Base-by-base conservation (phyloP, 768 basidiomycete species). In the Boletus pseudo-olivaceus region DNA sequence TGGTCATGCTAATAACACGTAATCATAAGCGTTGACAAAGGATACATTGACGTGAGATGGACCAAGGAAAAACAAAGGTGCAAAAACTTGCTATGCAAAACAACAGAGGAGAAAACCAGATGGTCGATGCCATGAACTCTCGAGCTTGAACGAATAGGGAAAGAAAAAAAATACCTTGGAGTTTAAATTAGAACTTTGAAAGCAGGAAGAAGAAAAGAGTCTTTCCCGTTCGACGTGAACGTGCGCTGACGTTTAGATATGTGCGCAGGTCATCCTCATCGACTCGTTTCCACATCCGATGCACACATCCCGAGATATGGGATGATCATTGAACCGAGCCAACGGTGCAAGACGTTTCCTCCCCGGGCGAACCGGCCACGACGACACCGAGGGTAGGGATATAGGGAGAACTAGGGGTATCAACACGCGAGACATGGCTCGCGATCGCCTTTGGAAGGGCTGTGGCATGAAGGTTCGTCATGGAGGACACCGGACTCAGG, bases 31-130 rank as follows among this genome's bases (percentile, higher is more conserved):
- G 37, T 51, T 55, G 54, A 32, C 55, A 38, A 52, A 23, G 63
- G 52, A 63, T 67, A 66, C 65, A 66, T 54, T 57, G 62, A 40
- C 15, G 53, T 63, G 58, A 19, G 26, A 55, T 57, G 58, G 41
- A 67, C 45, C 54, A 62, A 55, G 32, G 43, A 33, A 33, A 38
- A 27, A 40, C 3, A 32, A 32, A 35, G 45, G 10, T 38, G 27
- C 30, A 20, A 53, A 8, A 2, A 11, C 41, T 37, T 60, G 40
- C 63, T 66, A 68, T 58, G 58, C 60, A 66, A 67, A 66, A 67
- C 61, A 68, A 68, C 56, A 59, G 23, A 37, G 35, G 20, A 54
- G 26, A 58, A 12, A 51, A 47, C 35, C 29, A 40, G 55, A 48
- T 40, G 45, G 23, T 41, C 38, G 9, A 54, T 63, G 58, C 53